These are phyloP conservation scores for Apodospora peruviana DNA, from an alignment of 495 filamentous ascomycete species.

Conservation along the genomic window DNA sequence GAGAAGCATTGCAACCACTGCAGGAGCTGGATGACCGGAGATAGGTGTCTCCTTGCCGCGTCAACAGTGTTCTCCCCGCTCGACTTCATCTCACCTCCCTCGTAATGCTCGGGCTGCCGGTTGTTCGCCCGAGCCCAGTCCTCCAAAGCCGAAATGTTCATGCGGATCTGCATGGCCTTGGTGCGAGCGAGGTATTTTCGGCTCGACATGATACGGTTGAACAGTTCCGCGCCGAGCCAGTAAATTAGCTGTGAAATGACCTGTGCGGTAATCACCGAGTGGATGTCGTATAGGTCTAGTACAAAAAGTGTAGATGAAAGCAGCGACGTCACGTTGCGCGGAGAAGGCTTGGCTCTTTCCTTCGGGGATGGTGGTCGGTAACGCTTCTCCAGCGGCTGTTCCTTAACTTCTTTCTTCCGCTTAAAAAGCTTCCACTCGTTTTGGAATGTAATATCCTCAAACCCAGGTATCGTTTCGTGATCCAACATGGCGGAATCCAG, in stretches of 20 bases:
- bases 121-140: slow-evolving; percentile 96
- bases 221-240: slow-evolving; percentile 94
- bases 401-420: slow-evolving; percentile 78
- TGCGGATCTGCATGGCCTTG: slow-evolving; percentile 99
- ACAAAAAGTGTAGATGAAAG: slow-evolving; percentile 96
- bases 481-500: slow-evolving; percentile 90
- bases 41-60: slow-evolving; percentile 73
- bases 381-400: slow-evolving; percentile 82
- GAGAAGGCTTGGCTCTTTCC: slow-evolving; percentile 81
- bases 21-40: slow-evolving; percentile 86
- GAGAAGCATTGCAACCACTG: slow-evolving; percentile 99
- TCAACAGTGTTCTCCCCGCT: slow-evolving; percentile 84
- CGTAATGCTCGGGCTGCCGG: slow-evolving; percentile 90
- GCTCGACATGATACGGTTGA: slow-evolving; percentile 96
- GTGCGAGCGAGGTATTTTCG: slow-evolving; percentile 92
- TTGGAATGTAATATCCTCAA: slow-evolving; percentile 94
- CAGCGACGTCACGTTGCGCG: slow-evolving; percentile 93
- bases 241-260: slow-evolving; percentile 91
- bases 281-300: slow-evolving; percentile 95
- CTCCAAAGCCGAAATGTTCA: slow-evolving; percentile 93
- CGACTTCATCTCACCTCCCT: slow-evolving; percentile 80
- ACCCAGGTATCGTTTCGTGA: slow-evolving; percentile 96
- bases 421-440: slow-evolving; percentile 98
- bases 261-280: slow-evolving; percentile 92
- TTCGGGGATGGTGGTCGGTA: slow-evolving; percentile 94